phyloP scores from a whole-genome alignment of 805 yeast genomes.

The Kregervanrija pseudodelftensis region DNA sequence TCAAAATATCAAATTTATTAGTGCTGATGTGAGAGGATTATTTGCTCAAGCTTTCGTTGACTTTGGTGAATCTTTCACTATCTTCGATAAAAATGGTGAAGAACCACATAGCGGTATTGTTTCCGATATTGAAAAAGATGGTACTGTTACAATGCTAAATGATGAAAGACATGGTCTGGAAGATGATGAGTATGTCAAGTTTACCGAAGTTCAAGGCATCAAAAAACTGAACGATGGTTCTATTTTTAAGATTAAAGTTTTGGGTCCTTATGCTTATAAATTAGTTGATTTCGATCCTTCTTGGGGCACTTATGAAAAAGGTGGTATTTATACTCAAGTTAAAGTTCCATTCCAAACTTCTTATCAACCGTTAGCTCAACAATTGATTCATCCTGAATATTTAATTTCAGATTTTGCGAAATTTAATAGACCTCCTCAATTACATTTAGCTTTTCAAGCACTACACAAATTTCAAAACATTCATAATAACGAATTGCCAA shows the following conservation, averaged over 20 bases:
- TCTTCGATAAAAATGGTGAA: constrained; percentile 86
- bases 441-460: constrained; percentile 90
- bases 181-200: constrained; percentile 86
- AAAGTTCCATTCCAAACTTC: constrained; percentile 64
- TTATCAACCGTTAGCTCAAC: constrained; percentile 59
- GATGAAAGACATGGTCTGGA: constrained; percentile 90
- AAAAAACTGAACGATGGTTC: constrained; percentile 66
- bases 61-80: constrained; percentile 74
- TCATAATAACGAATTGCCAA: constrained; percentile 63
- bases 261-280: constrained; percentile 92
- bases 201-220: constrained; percentile 79
- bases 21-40: constrained; percentile 79
- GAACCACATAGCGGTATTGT: constrained; percentile 85
- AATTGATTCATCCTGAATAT: constrained; percentile 71
- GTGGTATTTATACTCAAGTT: constrained; percentile 90
- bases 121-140: constrained; percentile 79
- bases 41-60: constrained; percentile 88
- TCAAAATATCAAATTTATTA: constrained; percentile 68
- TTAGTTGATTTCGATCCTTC: constrained; percentile 45
- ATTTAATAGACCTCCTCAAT: constrained; percentile 84
- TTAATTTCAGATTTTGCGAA: constrained; percentile 86
- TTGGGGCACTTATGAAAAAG: constrained; percentile 62
- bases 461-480: constrained; percentile 62
- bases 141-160: constrained; percentile 89
- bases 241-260: constrained; percentile 69